These are phyloP conservation scores for Mycena rosella DNA, from an alignment of 768 basidiomycete genomes.

Conservation along the genomic window DNA sequence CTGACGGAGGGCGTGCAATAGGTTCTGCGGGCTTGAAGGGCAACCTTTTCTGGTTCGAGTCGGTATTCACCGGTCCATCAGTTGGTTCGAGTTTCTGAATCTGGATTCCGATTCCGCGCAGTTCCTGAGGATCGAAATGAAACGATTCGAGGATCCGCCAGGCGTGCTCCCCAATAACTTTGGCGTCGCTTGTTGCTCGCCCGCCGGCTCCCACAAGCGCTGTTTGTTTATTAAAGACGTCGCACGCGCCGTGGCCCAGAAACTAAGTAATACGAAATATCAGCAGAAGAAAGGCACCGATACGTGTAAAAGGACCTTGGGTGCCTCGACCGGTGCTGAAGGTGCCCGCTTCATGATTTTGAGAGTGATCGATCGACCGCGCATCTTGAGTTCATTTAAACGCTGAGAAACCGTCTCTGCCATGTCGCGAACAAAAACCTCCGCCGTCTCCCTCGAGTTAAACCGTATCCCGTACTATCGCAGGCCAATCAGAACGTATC, in stretches of 20 bases:
- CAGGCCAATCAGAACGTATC: not conserved
- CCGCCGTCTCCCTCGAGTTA: conserved; percentile 83
- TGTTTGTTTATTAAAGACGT: conserved; percentile 82
- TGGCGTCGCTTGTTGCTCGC: conserved; percentile 78
- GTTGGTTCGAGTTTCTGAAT: conserved; percentile 86
- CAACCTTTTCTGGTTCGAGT: conserved; percentile 70
- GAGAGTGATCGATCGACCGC: conserved; percentile 82
- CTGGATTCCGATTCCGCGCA: conserved; percentile 94
- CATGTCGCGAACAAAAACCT: conserved; percentile 82
- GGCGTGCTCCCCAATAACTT: conserved; percentile 79
- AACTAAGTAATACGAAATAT: conserved; percentile 65
- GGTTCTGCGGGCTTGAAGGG: conserved; percentile 60
- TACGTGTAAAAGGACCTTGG: conserved; percentile 70
- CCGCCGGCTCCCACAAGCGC: conserved; percentile 71
- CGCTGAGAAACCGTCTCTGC: conserved; percentile 82
- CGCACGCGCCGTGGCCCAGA: conserved; percentile 91
- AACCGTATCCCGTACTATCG: conserved; percentile 95
- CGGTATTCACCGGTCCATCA: conserved; percentile 46
- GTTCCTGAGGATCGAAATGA: conserved; percentile 83
- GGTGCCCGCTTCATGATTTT: conserved; percentile 93
- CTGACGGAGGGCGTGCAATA: conserved; percentile 15
- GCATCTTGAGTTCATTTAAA: conserved; percentile 74
- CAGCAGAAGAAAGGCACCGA: conserved; percentile 1
- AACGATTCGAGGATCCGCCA: conserved; percentile 81
- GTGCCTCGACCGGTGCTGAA: conserved; percentile 87